A percentile compares a stretch with the other conserved stretches of the same genome.
Conservation (phyloP, 768 basidiomycete genomes). For the Pisolithus tinctorius region DNA sequence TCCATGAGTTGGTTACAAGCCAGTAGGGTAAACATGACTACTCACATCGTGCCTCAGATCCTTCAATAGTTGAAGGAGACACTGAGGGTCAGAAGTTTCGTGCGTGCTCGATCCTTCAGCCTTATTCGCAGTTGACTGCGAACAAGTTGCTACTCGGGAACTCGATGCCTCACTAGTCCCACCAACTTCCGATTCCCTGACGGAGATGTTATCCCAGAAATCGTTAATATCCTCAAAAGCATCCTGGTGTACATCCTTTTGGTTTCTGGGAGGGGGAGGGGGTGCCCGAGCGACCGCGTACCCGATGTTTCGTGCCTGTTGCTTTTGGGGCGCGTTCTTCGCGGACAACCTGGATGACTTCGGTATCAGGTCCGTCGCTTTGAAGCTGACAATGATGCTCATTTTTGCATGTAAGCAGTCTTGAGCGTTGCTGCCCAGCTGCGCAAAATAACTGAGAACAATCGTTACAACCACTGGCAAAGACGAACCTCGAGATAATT, state of each 20-base stretch:
- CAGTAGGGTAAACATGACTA: neutral
- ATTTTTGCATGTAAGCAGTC: conserved; percentile 17
- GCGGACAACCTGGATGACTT: neutral
- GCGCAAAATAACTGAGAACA: neutral
- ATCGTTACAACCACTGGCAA: neutral
- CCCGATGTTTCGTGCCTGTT: conserved; percentile 4
- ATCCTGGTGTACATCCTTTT: conserved; percentile 14
- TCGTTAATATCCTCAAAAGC: conserved; percentile 23
- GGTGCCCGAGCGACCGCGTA: conserved; percentile 12
- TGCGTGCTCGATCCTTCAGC: neutral
- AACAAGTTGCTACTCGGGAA: conserved; percentile 7
- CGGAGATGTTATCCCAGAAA: conserved; percentile 10
- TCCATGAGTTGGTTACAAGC: neutral
- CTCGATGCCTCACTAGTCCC: conserved; percentile 2
- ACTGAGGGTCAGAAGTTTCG: neutral
- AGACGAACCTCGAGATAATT: conserved; percentile 46
- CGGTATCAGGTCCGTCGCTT: conserved; percentile 13
- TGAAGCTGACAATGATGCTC: conserved; percentile 20
- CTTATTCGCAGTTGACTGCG: neutral
- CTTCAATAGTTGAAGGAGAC: conserved; percentile 11
- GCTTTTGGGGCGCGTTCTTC: conserved; percentile 7
- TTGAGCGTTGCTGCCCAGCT: conserved; percentile 15
- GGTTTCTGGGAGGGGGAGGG: neutral
- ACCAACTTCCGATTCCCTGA: conserved; percentile 8
- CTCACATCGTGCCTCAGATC: conserved; percentile 16